Base-by-base conservation (phyloP, 1,284 basidiomycete species). In the Thelephora terrestris region DNA sequence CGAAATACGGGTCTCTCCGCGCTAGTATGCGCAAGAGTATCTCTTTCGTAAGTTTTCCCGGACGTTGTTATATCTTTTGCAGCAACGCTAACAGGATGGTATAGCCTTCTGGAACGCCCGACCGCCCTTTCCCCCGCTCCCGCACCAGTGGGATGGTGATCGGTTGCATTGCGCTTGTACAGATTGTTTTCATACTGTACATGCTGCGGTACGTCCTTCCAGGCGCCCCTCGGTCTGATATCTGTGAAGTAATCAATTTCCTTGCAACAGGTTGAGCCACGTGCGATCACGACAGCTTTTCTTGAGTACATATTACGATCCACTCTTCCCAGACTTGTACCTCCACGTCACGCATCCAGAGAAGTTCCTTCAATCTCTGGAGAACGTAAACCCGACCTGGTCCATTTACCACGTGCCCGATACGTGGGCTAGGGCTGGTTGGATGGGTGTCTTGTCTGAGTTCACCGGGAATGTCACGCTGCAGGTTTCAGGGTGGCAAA, bases 291-390 rank as follows among this genome's bases (percentile, higher is more conserved):
- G 58, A 52, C 64, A 67, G 29, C 61, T 74, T 43, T 78, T 77
- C 57, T 63, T 76, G 50, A 75, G 72, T 50, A 76, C 75, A 51
- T 86, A 85, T 56, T 85, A 81, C 58, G 83, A 87, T 59, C 78
- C 84, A 48, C 78, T 83, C 65, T 75, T 82, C 58, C 76, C 81
- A 17, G 78, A 85, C 58, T 70, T 85, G 43, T 73, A 83, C 61
- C 59, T 75, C 47, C 73, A 79, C 63, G 59, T 70, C 51, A 68
- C 66, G 53, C 70, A 67, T 56, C 73, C 71, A 45, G 68, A 74
- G 61, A 65, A 66, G 56, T 54, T 62, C 52, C 61, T 59, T 51
- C 57, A 60, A 51, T 59, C 64, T 54, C 64, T 64, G 55, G 39
- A 42, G 20, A 20, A 12, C 12, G 20, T 25, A 21, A 42, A 12